Conservation (phyloP, 139 green algal species). For the Gonium pectorale region DNA sequence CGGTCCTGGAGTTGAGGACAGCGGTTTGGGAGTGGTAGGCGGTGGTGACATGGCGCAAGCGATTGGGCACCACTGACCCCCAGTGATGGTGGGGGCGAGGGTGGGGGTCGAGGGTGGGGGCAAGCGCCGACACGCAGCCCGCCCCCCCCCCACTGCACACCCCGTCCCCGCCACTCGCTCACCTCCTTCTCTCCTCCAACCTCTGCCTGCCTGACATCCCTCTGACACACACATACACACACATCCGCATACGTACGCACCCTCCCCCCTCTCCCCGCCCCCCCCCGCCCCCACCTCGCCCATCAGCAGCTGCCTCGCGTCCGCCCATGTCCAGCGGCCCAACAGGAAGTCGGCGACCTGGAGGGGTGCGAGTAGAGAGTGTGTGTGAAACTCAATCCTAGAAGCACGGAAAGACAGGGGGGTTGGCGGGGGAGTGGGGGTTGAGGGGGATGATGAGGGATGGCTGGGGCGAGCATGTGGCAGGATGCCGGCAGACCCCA, state of each 20-base stretch:
- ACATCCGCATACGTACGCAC: not conserved
- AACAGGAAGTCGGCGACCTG: constrained; percentile 53
- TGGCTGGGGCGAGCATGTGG: not conserved
- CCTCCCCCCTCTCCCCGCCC: not conserved
- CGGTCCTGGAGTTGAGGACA: too few species aligned
- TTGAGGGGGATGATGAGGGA: not conserved
- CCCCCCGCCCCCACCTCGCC: not conserved
- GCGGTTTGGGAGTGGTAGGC: too few species aligned
- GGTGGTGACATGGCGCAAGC: too few species aligned
- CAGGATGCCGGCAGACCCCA: not conserved
- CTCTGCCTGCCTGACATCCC: not conserved
- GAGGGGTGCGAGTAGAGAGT: too few species aligned
- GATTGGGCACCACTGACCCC: too few species aligned
- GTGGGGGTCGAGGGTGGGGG: not conserved
- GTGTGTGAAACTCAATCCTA: too few species aligned
- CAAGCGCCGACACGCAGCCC: not conserved
- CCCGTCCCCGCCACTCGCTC: too few species aligned
- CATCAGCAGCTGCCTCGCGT: constrained; percentile 43
- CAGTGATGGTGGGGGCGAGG: too few species aligned
- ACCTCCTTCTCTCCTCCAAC: not conserved
- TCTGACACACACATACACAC: not conserved
- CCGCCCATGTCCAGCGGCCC: constrained; percentile 52
- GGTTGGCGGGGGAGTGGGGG: not conserved
- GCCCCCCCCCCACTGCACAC: not conserved
- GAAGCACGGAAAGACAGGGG: not conserved